Evolutionary conservation across 1,139 yeast genomes (phyloP).

Genomic region (Taphrina populina): DNA sequence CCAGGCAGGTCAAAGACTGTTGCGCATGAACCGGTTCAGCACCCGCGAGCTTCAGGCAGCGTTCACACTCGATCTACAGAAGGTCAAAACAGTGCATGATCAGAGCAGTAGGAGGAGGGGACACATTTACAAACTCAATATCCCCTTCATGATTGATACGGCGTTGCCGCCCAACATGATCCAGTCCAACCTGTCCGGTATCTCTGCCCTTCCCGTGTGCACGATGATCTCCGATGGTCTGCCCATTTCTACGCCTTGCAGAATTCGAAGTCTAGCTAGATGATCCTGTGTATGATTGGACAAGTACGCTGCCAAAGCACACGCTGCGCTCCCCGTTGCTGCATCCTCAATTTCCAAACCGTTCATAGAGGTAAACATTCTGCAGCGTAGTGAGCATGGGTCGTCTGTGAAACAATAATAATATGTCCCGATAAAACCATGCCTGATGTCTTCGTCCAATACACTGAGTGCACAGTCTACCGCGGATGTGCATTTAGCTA

Average conservation of each 20-base stretch:
- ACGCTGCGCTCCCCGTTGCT: conserved; percentile 27
- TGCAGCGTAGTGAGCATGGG: not conserved
- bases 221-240: conserved; percentile 18
- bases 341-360: conserved; percentile 19
- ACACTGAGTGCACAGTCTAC: not conserved
- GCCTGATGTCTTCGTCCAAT: conserved; percentile 17
- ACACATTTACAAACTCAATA: not conserved
- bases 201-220: not conserved
- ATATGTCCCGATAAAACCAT: conserved; percentile 19
- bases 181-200: not conserved
- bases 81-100: conserved; percentile 30
- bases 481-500: not conserved
- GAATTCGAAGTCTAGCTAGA: not conserved
- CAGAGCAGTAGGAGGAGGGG: not conserved
- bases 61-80: conserved; percentile 4
- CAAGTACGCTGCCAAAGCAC: conserved; percentile 13
- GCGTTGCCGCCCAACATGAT: conserved; percentile 22
- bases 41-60: conserved; percentile 22
- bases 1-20: conserved; percentile 1
- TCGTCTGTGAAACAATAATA: not conserved
- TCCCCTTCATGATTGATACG: conserved; percentile 14
- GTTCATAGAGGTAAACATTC: conserved; percentile 13
- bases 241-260: conserved; percentile 26
- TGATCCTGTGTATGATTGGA: not conserved
- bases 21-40: conserved; percentile 2